Percentiles rank a stretch among this genome's conserved stretches.
Evolutionary conservation across 108 stramenopile genomes (phyloP).

Genomic region (Fragilariopsis cylindrus): DNA sequence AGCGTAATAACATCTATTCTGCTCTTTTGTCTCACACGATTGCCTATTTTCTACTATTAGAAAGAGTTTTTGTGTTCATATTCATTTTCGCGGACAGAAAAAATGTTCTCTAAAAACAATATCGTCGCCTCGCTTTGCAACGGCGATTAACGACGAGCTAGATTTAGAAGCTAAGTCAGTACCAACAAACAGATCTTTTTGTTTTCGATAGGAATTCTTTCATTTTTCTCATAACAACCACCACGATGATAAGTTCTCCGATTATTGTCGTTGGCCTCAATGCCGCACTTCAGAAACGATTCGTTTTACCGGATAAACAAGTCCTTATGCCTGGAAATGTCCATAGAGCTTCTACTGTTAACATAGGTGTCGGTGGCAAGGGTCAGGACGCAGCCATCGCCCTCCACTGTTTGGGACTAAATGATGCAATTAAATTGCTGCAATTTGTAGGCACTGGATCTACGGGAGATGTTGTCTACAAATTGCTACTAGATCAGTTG

Average conservation of each 20-base stretch:
- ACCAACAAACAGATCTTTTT: background rate
- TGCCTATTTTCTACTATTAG: too few relatives aligned
- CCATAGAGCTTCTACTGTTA: constrained; percentile 56
- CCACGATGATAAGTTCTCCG: background rate
- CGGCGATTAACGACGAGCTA: background rate
- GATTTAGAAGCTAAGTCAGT: background rate
- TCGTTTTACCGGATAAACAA: constrained; percentile 52
- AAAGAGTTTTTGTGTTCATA: too few relatives aligned
- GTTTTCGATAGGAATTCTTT: background rate
- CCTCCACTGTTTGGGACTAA: constrained; percentile 46
- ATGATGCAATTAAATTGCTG: constrained; percentile 37
- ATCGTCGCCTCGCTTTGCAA: background rate
- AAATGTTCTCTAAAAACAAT: background rate
- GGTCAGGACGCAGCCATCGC: constrained; percentile 88
- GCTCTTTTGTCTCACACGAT: too few relatives aligned
- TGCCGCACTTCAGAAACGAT: constrained; percentile 83
- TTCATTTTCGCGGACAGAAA: background rate
- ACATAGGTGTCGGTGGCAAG: constrained; percentile 83
- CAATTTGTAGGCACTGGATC: constrained; percentile 78
- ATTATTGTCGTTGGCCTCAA: constrained; percentile 77
- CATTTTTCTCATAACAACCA: background rate
- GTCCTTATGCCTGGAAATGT: constrained; percentile 72
- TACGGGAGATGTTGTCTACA: constrained; percentile 65
- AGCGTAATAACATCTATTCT: too few relatives aligned
- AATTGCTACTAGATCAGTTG: constrained; percentile 37